A percentile compares a stretch with the other conserved stretches of the same genome.
Evolutionary conservation across 192 early-diverging fungal genomes (phyloP).

Genomic region (Piromyces sp.): DNA sequence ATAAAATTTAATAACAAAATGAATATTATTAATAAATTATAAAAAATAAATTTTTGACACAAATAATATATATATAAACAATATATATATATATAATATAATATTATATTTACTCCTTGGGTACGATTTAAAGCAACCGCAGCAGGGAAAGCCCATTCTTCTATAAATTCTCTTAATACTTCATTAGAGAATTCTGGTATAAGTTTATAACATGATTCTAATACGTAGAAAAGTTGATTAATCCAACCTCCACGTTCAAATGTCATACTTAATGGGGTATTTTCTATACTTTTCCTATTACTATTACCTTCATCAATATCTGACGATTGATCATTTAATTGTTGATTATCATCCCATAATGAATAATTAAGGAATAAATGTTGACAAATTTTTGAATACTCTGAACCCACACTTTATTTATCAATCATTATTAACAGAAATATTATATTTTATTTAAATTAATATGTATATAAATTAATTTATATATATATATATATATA

Average conservation of each 20-base stretch:
- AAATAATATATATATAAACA: too few species aligned
- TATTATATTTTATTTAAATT: too few species aligned
- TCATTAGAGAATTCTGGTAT: background rate
- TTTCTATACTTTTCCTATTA: background rate
- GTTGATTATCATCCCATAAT: background rate
- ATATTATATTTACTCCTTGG: background rate
- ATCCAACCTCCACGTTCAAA: background rate
- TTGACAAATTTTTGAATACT: background rate
- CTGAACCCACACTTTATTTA: background rate
- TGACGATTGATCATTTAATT: background rate
- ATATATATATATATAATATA: background rate
- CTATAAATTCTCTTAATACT: background rate
- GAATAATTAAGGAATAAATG: background rate
- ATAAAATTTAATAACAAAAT: too few species aligned
- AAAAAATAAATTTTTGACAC: too few species aligned
- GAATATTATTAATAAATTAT: too few species aligned
- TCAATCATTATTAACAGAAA: too few species aligned
- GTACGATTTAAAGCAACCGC: background rate
- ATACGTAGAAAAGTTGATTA: background rate
- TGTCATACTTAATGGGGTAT: background rate
- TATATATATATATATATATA: too few species aligned
- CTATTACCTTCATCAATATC: background rate
- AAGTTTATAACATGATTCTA: background rate
- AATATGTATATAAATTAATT: too few species aligned
- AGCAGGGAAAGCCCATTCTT: background rate